Percentiles rank a stretch among this genome's conserved stretches.
Evolutionary conservation across 1,284 basidiomycete genomes (phyloP).

Genomic region (Trametes sp.): DNA sequence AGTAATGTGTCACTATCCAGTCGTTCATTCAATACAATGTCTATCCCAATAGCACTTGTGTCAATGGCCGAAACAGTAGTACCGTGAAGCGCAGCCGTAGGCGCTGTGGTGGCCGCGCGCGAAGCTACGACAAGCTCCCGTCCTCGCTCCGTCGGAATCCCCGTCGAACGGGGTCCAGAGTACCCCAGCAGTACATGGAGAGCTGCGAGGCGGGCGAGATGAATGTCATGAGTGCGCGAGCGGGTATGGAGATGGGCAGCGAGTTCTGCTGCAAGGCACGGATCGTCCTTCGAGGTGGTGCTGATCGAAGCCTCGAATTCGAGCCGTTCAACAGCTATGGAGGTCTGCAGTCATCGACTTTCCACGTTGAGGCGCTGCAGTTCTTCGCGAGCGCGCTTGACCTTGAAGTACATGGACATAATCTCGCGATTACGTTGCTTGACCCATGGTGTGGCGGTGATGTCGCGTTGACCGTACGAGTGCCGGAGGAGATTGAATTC

Average conservation of each 20-base stretch:
- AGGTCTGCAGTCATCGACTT: not conserved
- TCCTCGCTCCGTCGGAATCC: too few relatives aligned
- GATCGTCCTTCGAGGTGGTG: not conserved
- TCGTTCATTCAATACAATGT: too few relatives aligned
- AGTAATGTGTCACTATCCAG: too few relatives aligned
- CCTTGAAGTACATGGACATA: not conserved
- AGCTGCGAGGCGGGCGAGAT: too few relatives aligned
- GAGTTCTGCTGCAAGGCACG: not conserved
- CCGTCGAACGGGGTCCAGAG: too few relatives aligned
- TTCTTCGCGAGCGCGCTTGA: not conserved
- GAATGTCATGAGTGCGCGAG: not conserved
- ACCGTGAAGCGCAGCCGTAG: too few relatives aligned
- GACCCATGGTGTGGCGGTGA: not conserved
- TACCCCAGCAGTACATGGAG: too few relatives aligned
- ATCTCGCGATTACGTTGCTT: not conserved
- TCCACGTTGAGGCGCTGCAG: not conserved
- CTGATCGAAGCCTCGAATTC: not conserved
- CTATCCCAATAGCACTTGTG: too few relatives aligned
- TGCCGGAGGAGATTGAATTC: not conserved
- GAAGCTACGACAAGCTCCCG: not conserved
- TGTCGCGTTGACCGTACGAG: not conserved
- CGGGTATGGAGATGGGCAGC: not conserved
- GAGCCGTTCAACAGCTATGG: not conserved
- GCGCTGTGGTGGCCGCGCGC: too few relatives aligned
- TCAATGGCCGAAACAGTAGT: too few relatives aligned